Conservation (phyloP, 495 filamentous ascomycete species). For the Daldinia concentrica region DNA sequence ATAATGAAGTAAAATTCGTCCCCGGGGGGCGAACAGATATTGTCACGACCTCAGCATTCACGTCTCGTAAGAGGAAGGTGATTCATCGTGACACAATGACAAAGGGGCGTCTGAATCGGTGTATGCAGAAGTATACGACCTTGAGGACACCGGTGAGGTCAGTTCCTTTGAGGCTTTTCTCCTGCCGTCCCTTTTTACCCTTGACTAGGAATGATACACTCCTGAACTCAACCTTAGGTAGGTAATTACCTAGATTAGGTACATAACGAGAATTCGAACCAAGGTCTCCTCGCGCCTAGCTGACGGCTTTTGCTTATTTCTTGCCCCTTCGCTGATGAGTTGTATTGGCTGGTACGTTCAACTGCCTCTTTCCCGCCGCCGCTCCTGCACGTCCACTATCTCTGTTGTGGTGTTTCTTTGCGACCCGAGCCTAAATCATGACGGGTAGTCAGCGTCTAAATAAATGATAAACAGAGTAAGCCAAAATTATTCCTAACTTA, state of each 20-base stretch:
- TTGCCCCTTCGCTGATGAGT: background rate
- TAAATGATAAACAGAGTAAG: background rate
- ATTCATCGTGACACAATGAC: background rate
- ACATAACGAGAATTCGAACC: too few species aligned
- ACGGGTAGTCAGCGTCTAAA: background rate
- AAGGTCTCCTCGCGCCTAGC: background rate
- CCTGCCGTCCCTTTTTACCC: background rate
- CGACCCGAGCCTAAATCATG: slow-evolving; percentile 15
- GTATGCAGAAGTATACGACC: background rate
- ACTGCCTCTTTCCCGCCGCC: background rate
- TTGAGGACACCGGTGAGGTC: background rate
- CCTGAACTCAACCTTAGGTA: too few species aligned
- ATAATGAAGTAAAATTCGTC: background rate
- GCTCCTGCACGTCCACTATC: background rate
- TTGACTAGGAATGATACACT: too few species aligned
- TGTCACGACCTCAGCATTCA: background rate
- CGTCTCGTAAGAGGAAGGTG: background rate
- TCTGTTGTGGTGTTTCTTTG: background rate
- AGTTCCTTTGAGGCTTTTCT: background rate
- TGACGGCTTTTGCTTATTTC: background rate
- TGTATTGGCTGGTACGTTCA: background rate
- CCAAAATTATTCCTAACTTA: slow-evolving; percentile 37
- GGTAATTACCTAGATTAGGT: too few species aligned
- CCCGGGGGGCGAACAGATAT: background rate
- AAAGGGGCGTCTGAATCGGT: background rate